Evolutionary conservation across 1,284 basidiomycete species (phyloP).

Genomic region (Sporisorium exsertum): DNA sequence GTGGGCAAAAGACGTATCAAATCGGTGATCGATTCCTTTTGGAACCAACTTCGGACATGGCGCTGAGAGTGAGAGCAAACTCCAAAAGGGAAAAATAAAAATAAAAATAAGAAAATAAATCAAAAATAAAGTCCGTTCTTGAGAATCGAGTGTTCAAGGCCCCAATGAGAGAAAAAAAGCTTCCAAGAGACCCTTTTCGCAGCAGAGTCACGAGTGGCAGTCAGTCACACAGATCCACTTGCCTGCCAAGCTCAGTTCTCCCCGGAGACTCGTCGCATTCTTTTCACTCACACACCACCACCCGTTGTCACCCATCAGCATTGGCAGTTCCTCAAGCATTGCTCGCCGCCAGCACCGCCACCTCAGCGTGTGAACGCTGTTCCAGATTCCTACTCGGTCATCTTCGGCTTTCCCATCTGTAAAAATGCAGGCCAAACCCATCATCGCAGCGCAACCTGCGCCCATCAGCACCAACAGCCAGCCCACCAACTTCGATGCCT

Average conservation of each 20-base stretch:
- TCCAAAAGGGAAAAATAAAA: no score
- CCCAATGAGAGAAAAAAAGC: background rate
- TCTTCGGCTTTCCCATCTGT: background rate
- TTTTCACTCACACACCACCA: no score
- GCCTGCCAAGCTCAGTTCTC: background rate
- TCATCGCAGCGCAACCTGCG: constrained; percentile 38
- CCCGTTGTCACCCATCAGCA: background rate
- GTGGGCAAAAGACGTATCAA: background rate
- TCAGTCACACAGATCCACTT: background rate
- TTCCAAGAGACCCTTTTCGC: background rate
- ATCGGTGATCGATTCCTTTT: no score
- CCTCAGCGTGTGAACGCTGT: background rate
- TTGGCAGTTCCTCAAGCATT: background rate
- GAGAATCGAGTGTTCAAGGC: background rate
- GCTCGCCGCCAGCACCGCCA: background rate
- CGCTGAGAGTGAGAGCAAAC: no score
- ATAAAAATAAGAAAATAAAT: no score
- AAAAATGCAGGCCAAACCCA: constrained; percentile 43
- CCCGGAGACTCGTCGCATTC: background rate
- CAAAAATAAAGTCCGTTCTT: no score
- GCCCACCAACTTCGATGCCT: constrained; percentile 16
- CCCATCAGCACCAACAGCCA: constrained; percentile 9
- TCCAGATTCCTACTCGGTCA: background rate
- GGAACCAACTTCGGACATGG: no score
- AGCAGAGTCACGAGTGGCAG: background rate